Evolutionary conservation across 1,284 basidiomycete genomes (phyloP).

Genomic region (Xerocomus minutiporus): DNA sequence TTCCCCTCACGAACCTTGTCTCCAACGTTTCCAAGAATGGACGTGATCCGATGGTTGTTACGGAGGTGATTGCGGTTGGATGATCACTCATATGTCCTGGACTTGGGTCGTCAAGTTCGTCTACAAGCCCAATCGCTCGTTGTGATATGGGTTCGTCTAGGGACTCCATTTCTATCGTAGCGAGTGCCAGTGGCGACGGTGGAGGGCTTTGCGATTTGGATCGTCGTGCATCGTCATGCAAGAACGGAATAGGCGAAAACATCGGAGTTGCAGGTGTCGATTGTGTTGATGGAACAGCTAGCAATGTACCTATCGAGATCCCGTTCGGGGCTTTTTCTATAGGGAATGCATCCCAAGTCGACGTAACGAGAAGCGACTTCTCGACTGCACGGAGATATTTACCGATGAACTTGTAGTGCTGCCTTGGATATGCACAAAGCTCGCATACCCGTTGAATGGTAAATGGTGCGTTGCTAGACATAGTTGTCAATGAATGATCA

Average conservation of each 20-base stretch:
- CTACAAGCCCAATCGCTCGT: slow-evolving; percentile 66
- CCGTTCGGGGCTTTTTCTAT: slow-evolving; percentile 43
- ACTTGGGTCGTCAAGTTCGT: slow-evolving; percentile 76
- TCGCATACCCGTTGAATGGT: slow-evolving; percentile 91
- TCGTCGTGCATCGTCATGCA: slow-evolving; percentile 70
- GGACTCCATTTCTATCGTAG: slow-evolving; percentile 31
- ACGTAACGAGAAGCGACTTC: slow-evolving; percentile 82
- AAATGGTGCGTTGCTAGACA: slow-evolving; percentile 70
- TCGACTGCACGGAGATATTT: slow-evolving; percentile 92
- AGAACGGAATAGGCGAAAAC: slow-evolving; percentile 80
- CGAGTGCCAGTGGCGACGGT: slow-evolving; percentile 62
- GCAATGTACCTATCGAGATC: slow-evolving; percentile 39
- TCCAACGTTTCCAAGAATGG: slow-evolving; percentile 57
- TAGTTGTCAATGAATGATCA: slow-evolving; percentile 10
- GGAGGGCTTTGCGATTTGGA: slow-evolving; percentile 73
- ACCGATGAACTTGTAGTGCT: slow-evolving; percentile 74
- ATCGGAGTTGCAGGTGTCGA: slow-evolving; percentile 69
- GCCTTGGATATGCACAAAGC: slow-evolving; percentile 67
- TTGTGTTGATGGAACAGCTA: slow-evolving; percentile 39
- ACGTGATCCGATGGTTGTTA: slow-evolving; percentile 46
- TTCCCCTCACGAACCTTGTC: slow-evolving; percentile 60
- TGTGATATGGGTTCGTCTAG: slow-evolving; percentile 38
- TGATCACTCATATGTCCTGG: slow-evolving; percentile 79
- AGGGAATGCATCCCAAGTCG: slow-evolving; percentile 69
- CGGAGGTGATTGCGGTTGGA: slow-evolving; percentile 63